Base-by-base conservation (phyloP, 148 eudicot species). In the Selenicereus undatus region DNA sequence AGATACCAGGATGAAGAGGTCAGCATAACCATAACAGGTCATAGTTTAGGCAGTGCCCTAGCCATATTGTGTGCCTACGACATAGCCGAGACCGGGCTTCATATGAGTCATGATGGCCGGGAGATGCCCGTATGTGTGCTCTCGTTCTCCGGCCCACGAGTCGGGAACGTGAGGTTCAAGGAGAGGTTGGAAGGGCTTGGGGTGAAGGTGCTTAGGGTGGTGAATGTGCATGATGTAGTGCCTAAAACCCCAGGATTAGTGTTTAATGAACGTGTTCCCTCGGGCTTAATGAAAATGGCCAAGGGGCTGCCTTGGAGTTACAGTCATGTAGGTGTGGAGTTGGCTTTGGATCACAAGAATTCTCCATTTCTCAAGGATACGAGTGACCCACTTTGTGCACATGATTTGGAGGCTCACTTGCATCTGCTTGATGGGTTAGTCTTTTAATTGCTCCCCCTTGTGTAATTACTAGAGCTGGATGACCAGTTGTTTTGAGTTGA, bases 11-110 rank as follows among this genome's bases (percentile, higher is more conserved):
- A 82, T 26, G 97, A 94, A 51, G 93, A 94, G 20, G 21, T 94
- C 45, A 94, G 98, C 85, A 82, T 94, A 26, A 92, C 90, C 2
- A 79, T 92, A 10, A 92, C 93, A 3, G 98, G 98, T 0, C 98
- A 94, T 58, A 94, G 98, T 65, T 71, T 94, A n/a, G 98, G 98
- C 0, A 83, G 88, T 45, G 94, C 94, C 7, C 52, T 94, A 13
- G 94, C 97, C 0, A 83, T 83, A 1, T 32, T 94, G 21, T 88
- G 91, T 75, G 94, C 88, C 0, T 91, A 89, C 36, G 98, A 92
- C 65, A 83, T 94, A 8, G 93, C 87, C 0, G 98, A 92, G 76
- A 91, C 90, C 17, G 88, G 90, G 18, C 18, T 88, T 3, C 86
- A 94, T 27, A 75, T 89, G 22, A 73, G 83, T 51, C 56, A 21